Evolutionary conservation across 2,329 filamentous ascomycete genomes (phyloP).

Genomic region (Fusarium sp.): DNA sequence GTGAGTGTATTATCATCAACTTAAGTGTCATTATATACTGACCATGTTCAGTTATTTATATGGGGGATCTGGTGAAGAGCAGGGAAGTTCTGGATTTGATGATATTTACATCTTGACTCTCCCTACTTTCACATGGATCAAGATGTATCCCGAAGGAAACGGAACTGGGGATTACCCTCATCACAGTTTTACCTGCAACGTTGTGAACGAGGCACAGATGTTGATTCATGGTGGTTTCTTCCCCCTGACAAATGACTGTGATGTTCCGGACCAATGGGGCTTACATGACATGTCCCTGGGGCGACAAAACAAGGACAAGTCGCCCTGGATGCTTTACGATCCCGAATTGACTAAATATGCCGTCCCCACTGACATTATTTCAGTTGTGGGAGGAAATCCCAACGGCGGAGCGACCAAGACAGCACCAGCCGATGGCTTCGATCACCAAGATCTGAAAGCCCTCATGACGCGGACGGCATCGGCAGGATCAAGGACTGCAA

Average conservation of each 20-base stretch:
- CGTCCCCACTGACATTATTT: constrained; percentile 60
- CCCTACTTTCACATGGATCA: constrained; percentile 70
- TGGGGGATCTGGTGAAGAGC: constrained; percentile 62
- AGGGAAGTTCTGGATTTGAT: constrained; percentile 61
- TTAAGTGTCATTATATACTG: neutral
- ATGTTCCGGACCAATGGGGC: constrained; percentile 61
- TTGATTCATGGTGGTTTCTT: constrained; percentile 70
- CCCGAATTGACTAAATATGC: constrained; percentile 60
- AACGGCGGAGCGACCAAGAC: constrained; percentile 63
- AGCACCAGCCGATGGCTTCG: constrained; percentile 59
- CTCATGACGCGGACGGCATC: constrained; percentile 63
- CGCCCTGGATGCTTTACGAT: constrained; percentile 61
- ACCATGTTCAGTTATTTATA: constrained; percentile 63
- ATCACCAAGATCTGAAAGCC: constrained; percentile 59
- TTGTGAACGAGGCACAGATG: constrained; percentile 65
- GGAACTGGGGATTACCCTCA: constrained; percentile 55
- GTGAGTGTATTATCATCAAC: constrained; percentile 50
- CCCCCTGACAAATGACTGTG: constrained; percentile 58
- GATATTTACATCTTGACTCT: constrained; percentile 69
- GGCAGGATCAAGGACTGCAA: constrained; percentile 59
- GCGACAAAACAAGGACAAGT: constrained; percentile 55
- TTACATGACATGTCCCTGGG: constrained; percentile 67
- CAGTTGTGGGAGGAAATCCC: constrained; percentile 59
- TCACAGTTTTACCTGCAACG: constrained; percentile 66
- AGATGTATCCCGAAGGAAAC: constrained; percentile 57